Evolutionary conservation across 768 basidiomycete genomes (phyloP).

Genomic region (Lepiota subincarnata): DNA sequence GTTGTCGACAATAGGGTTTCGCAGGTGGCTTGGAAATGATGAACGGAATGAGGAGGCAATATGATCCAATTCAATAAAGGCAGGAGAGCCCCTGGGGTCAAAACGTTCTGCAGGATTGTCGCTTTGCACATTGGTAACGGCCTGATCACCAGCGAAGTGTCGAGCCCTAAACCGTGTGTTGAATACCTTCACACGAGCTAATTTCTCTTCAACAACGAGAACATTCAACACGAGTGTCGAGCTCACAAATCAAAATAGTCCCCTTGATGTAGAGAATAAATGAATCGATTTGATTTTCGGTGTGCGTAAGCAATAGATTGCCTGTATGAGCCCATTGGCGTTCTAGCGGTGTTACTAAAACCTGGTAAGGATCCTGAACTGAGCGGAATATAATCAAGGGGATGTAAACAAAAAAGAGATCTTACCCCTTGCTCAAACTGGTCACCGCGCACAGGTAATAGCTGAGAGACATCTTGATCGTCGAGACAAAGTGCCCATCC

Average conservation of each 20-base stretch:
- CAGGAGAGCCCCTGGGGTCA: slow-evolving; percentile 57
- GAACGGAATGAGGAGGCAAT: slow-evolving; percentile 51
- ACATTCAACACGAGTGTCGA: neutral
- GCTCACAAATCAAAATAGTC: slow-evolving; percentile 56
- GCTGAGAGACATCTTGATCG: slow-evolving; percentile 69
- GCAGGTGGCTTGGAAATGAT: slow-evolving; percentile 54
- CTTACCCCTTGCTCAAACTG: slow-evolving; percentile 61
- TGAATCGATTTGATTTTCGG: slow-evolving; percentile 60
- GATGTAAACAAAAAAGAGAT: neutral
- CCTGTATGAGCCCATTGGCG: slow-evolving; percentile 67
- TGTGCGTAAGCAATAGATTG: slow-evolving; percentile 58
- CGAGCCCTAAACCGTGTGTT: slow-evolving; percentile 62
- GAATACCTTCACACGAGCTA: slow-evolving; percentile 56
- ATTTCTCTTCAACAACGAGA: neutral
- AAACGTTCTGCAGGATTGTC: slow-evolving; percentile 41
- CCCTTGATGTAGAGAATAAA: slow-evolving; percentile 71
- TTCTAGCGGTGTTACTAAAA: slow-evolving; percentile 43
- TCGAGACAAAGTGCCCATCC: slow-evolving; percentile 71
- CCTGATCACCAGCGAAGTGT: slow-evolving; percentile 55
- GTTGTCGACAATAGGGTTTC: slow-evolving; percentile 51
- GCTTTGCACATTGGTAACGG: slow-evolving; percentile 36
- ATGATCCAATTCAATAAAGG: slow-evolving; percentile 61
- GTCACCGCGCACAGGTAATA: slow-evolving; percentile 59
- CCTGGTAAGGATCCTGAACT: slow-evolving; percentile 24
- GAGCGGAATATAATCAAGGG: neutral